Evolutionary conservation across 164 flowering plant genomes (phyloP), one percentile per base, ranked within the genome.

Genomic region (Euptelea pleiosperma): DNA sequence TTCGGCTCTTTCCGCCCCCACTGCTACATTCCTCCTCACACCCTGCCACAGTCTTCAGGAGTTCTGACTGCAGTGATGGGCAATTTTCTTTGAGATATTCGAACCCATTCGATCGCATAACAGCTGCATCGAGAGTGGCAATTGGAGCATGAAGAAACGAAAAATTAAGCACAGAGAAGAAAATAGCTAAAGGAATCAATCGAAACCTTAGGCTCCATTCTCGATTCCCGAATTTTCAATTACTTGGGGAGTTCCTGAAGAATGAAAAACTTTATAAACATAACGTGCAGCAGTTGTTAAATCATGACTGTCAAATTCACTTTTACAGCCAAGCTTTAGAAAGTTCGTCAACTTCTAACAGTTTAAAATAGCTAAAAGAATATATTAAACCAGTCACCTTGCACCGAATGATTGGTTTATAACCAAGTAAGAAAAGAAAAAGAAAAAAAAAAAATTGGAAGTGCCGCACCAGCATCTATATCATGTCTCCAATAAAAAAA

Each of bases 1-100:
- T 84, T 24, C 75, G 77, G 36, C 81, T 68, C 70, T 85, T 85
- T 6, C 83, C 84, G 55, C 78, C 83, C 49, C 78, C 77, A 44
- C 87, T 75, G 70, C 78, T 77, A 42, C 76, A 71, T 48, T 78
- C 86, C 40, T 80, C 87, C 43, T 87, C 94, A 58, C 77, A 81
- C 19, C 87, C 87, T 8, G 95, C 91, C 54, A 85, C 79, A 1
- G 82, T 73, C 71, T 82, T 87, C 63, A 85, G 70, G n/a, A 87
- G 58, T 69, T 87, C 95, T 3, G 91, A 83, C 63, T 85, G 95
- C 61, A 87, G 60, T 2, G 73, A 36, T 0, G 85, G 83, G 55
- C 71, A 74, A 46, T 77, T 76, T 40, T 83, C 87, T 58, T 81
- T 85, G 1, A 87, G 77, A 55, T 75, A 69, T 52, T 80, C 74